Conservation (phyloP, 345 rosid species). For the Boechera divaricarpa region DNA sequence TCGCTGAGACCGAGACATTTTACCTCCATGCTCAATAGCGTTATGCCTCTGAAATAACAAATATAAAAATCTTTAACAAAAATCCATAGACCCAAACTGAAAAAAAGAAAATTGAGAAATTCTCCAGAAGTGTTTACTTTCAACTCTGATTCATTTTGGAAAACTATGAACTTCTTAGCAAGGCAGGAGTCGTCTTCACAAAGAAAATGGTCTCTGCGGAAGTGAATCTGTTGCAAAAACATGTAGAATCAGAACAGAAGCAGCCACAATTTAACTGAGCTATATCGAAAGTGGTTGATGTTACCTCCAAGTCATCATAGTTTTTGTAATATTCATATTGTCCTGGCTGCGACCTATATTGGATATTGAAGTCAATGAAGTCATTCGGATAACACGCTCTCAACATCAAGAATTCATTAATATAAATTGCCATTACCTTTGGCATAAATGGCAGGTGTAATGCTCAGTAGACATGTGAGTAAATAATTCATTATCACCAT, state of each 20-base stretch:
- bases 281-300: constrained; percentile 1
- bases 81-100: constrained; percentile 12
- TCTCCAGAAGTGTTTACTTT: constrained; percentile 59
- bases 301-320: constrained; percentile 91
- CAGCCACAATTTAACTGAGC: constrained; percentile 8
- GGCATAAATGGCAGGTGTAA: constrained; percentile 92
- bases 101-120: background rate
- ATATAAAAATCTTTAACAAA: background rate
- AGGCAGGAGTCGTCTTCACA: constrained; percentile 98
- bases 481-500: constrained; percentile 93
- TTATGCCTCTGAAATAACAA: constrained; percentile 79
- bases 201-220: constrained; percentile 82
- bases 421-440: constrained; percentile 57
- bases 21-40: constrained; percentile 90
- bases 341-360: constrained; percentile 87
- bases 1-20: constrained; percentile 91
- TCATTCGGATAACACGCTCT: background rate
- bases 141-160: constrained; percentile 84
- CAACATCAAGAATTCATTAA: background rate
- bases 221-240: constrained; percentile 71
- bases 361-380: constrained; percentile 8
- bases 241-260: constrained; percentile 20
- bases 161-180: constrained; percentile 84
- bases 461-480: constrained; percentile 93
- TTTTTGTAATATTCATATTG: constrained; percentile 85